Conservation (phyloP, 2,329 filamentous ascomycete species). For the Hypoxylon sp. region DNA sequence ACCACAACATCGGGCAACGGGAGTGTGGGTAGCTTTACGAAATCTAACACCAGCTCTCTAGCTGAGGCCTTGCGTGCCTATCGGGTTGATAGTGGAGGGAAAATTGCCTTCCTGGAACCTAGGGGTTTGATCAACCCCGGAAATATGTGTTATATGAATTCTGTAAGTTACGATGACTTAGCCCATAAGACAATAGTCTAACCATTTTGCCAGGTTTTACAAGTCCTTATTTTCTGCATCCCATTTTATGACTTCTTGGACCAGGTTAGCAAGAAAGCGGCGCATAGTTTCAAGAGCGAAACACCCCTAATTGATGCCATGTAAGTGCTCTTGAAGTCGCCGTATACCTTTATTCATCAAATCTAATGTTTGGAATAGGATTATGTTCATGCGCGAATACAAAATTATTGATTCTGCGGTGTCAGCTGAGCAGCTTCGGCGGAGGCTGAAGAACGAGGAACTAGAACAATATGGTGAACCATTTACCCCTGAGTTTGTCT, state of each 20-base stretch:
- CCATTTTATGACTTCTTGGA: slow-evolving; percentile 97
- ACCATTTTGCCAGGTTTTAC: slow-evolving; percentile 79
- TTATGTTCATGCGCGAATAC: slow-evolving; percentile 96
- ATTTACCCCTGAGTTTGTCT: slow-evolving; percentile 94
- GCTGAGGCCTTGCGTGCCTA: slow-evolving; percentile 81
- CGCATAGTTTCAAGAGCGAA: slow-evolving; percentile 94
- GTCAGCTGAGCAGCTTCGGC: slow-evolving; percentile 79
- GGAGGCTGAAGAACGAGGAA: slow-evolving; percentile 83
- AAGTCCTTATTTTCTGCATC: slow-evolving; percentile 93
- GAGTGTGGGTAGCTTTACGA: slow-evolving; percentile 57
- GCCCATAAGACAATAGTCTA: slow-evolving; percentile 9
- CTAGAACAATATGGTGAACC: slow-evolving; percentile 91
- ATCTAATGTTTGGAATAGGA: slow-evolving; percentile 66
- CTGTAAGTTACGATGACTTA: slow-evolving; percentile 72
- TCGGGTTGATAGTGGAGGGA: slow-evolving; percentile 74
- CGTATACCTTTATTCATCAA: neutral
- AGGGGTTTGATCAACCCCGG: slow-evolving; percentile 95
- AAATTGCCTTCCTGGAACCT: slow-evolving; percentile 88
- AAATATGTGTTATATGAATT: slow-evolving; percentile 99
- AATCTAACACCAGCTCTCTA: slow-evolving; percentile 58
- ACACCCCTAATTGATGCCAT: slow-evolving; percentile 95
- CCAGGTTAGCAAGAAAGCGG: slow-evolving; percentile 84
- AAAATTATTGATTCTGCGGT: slow-evolving; percentile 84
- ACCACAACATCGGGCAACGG: slow-evolving; percentile 48
- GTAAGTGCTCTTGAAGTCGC: slow-evolving; percentile 65